Conservation (phyloP, 2,329 filamentous ascomycete genomes). For the Fonsecaea nubica region DNA sequence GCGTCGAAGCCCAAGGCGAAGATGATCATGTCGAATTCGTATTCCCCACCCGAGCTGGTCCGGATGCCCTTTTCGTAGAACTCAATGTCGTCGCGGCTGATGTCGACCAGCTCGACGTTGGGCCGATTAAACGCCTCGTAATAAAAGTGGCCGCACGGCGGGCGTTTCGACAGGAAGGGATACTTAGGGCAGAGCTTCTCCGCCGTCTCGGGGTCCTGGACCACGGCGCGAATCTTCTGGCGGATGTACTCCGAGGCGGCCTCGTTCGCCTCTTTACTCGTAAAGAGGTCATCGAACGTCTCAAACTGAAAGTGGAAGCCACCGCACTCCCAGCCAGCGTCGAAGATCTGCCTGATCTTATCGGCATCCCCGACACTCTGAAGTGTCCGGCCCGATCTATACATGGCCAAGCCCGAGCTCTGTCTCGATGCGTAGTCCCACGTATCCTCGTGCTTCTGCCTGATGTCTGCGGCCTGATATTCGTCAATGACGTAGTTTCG, state of each 20-base stretch:
- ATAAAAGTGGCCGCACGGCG: constrained; percentile 56
- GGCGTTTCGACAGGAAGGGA: constrained; percentile 62
- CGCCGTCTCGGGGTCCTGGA: constrained; percentile 57
- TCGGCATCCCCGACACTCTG: constrained; percentile 42
- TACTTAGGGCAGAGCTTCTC: constrained; percentile 63
- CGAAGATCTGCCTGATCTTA: constrained; percentile 39
- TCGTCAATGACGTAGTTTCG: constrained; percentile 52
- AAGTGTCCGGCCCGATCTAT: constrained; percentile 31
- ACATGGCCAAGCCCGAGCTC: constrained; percentile 39
- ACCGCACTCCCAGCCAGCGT: constrained; percentile 54
- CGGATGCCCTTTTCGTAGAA: constrained; percentile 52
- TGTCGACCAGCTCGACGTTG: constrained; percentile 55
- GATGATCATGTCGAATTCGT: constrained; percentile 47
- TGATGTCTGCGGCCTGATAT: constrained; percentile 48
- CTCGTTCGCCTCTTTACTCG: constrained; percentile 56
- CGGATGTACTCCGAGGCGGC: constrained; percentile 62
- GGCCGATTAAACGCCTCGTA: constrained; percentile 57
- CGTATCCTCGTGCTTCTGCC: constrained; percentile 5
- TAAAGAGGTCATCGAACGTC: constrained; percentile 59
- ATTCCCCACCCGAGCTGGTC: constrained; percentile 42
- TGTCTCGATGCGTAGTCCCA: constrained; percentile 6
- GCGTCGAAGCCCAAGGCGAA: constrained; percentile 47
- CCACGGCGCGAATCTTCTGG: constrained; percentile 57
- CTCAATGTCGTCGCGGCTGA: constrained; percentile 52
- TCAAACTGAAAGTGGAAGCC: constrained; percentile 62